Base-by-base conservation (phyloP, 176 grass and related monocot genomes). In the Aegilops bicornis region DNA sequence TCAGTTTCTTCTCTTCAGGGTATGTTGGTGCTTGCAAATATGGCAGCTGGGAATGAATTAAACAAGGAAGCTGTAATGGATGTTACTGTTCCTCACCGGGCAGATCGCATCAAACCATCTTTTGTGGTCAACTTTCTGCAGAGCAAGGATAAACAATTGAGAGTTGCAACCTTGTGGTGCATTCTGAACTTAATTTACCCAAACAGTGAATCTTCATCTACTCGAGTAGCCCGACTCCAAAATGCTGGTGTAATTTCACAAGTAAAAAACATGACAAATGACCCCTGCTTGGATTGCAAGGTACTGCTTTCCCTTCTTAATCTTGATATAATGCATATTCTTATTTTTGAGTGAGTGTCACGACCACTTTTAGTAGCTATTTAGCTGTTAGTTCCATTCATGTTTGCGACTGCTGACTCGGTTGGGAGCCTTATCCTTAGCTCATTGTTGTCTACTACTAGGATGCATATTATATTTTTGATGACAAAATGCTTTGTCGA, bases 231-330 rank as follows among this genome's bases (percentile, higher is more conserved):
- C 23, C 84, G 83, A 81, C 89, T 99, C 17, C 89, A 91, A 62
- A 86, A 79, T 85, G 71, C 92, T 78, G 97, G 97, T 58, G 84
- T 99, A 83, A 90, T 99, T 78, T 86, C 78, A 79, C 97, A 99
- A 85, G 83, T 99, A 73, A 97, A 91, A 85, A 88, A 67, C 56
- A 99, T 99, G 97, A 85, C 90, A 77, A 88, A 94, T 80, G 97
- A 99, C 79, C 92, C 92, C 58, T 96, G 87, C 77, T 82, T 91
- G 73, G 97, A 99, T 97, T 99, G 93, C 91, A 98, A 98, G 96
- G 96, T 98, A 80, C 8, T 64, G 19, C 59, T 10, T 71, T 50
- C 29, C 48, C 76, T 69, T 69, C 7, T 68, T 79, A 37, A 73
- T 80, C 54, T 58, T 80, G 50, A 80, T 10, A 81, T 33, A 9